phyloP scores from a whole-genome alignment of 2,329 filamentous ascomycete genomes.

The Apiospora saccharicola region DNA sequence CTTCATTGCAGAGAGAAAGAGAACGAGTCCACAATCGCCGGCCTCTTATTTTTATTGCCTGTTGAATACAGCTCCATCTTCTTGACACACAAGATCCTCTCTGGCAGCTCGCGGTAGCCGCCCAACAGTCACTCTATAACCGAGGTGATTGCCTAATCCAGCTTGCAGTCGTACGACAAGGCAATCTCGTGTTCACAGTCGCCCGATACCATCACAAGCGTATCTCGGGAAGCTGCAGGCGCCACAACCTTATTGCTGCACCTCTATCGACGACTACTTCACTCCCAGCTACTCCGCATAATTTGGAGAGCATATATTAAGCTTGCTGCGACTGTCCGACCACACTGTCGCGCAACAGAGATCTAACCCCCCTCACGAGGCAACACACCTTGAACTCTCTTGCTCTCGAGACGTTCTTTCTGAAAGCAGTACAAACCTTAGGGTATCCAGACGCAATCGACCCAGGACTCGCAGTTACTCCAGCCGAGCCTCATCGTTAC shows the following conservation, averaged over 20 bases:
- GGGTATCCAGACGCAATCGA: background rate
- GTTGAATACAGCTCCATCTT: background rate
- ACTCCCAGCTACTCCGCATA: conserved; percentile 15
- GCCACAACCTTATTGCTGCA: conserved; percentile 23
- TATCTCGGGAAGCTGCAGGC: conserved; percentile 10
- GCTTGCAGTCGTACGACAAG: conserved; percentile 8
- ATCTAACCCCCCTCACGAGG: background rate
- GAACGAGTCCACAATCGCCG: background rate
- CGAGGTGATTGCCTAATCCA: conserved; percentile 20
- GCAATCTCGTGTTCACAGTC: conserved; percentile 19
- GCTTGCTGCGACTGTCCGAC: conserved; percentile 22
- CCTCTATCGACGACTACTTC: background rate
- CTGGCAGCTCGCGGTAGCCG: background rate
- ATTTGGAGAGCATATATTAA: conserved; percentile 21
- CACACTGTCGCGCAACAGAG: conserved; percentile 17
- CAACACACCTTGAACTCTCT: background rate
- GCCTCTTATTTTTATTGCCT: too few species aligned
- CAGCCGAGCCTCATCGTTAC: background rate
- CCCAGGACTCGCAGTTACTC: background rate
- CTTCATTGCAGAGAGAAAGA: background rate
- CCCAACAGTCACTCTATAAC: background rate
- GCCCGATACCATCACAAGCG: conserved; percentile 20
- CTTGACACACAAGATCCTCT: conserved; percentile 21
- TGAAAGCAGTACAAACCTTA: background rate
- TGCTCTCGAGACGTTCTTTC: conserved; percentile 2